These are phyloP conservation scores for Ceratocystis diversiconidia DNA, from an alignment of 2,329 filamentous ascomycete species.

Conservation along the genomic window DNA sequence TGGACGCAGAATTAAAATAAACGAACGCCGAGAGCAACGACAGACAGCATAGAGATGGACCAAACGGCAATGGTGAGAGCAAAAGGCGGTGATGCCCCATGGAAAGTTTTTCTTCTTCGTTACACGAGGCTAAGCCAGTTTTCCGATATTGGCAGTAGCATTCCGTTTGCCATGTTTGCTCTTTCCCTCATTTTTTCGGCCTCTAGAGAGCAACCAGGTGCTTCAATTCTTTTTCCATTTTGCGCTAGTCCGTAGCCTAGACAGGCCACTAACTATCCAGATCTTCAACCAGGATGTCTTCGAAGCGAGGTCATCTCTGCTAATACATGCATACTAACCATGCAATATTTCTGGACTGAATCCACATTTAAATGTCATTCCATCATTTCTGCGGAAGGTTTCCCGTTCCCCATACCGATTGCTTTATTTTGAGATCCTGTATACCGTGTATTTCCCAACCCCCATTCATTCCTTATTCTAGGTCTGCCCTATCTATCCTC, in stretches of 20 bases:
- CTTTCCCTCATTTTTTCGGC: background rate
- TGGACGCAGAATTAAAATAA: no score
- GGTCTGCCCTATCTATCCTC: background rate
- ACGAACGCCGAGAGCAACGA: no score
- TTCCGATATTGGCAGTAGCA: background rate
- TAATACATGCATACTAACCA: no score
- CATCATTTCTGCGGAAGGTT: background rate
- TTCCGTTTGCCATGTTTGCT: background rate
- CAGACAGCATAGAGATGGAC: no score
- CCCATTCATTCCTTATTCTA: background rate
- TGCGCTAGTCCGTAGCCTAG: no score
- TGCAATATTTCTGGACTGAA: no score
- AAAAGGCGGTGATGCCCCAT: background rate
- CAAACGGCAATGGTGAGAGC: no score
- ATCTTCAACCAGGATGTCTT: no score
- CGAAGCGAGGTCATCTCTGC: no score
- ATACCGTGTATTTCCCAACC: background rate
- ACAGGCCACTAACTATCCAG: no score
- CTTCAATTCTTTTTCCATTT: no score
- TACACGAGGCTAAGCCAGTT: background rate
- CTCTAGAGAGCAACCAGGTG: background rate
- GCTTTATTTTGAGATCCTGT: background rate
- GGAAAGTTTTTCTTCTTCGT: background rate
- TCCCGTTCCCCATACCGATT: background rate
- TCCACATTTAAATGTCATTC: no score